Base-by-base conservation (phyloP, 164 flowering plant genomes). In the Santalum album region DNA sequence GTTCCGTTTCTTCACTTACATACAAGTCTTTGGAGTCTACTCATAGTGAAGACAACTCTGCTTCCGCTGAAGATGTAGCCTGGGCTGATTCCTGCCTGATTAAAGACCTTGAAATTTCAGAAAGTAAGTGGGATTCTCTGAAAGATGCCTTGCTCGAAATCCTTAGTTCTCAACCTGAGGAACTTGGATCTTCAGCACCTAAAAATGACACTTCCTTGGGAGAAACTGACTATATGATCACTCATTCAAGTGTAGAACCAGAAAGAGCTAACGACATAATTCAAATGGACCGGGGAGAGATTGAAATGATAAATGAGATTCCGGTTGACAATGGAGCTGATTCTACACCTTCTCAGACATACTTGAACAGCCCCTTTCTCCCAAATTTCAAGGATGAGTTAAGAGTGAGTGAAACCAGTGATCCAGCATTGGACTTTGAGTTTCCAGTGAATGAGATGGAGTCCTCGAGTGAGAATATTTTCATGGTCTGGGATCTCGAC, bases 81-180 rank as follows among this genome's bases (percentile, higher is more conserved):
- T 86, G 90, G 95, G 79, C 68, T 12, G 85, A 86, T 67, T 86
- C 95, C 51, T 83, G 86, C 68, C 61, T 86, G 52, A 58, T 68
- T 32, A 62, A 63, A 54, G 79, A 72, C 54, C 39, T 72, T 26
- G 84, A 74, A 15, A 23, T 60, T 24, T 57, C 56, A 2, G 72
- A 69, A 5, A 27, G 18, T 56, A 55, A 51, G 54, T 83, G 83
- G 86, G 42, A 59, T 65, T 61, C 69, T 44, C 5, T 87, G 47
- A 78, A 67, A 68, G 83, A 77, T 61, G 80, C 79, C 22, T 68
- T 83, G 23, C 40, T 68, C 20, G 79, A 79, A 22, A 61, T 79
- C 40, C 51, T 77, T 16, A 58, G 24, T 59, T 29, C 62, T 16
- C 62, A 70, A 23, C 25, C 75, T 11, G 57, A 57, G 42, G 20